phyloP scores from a whole-genome alignment of 2,329 filamentous ascomycete genomes.

The Scytalidium lignicola region DNA sequence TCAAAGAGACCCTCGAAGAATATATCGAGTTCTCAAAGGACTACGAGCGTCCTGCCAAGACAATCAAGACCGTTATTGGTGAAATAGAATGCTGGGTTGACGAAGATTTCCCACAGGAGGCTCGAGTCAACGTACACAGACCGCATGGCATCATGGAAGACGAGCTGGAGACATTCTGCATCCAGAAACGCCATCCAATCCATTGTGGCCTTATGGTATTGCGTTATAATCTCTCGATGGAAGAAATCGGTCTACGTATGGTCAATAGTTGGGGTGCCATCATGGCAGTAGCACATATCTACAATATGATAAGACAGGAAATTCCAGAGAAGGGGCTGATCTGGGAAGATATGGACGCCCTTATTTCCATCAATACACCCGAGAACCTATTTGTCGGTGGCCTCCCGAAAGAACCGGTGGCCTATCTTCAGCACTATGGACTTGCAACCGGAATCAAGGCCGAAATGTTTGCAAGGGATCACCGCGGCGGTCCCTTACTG shows the following conservation, averaged over 20 bases:
- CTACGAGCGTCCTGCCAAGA: background rate
- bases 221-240: slow-evolving; percentile 9
- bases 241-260: slow-evolving; percentile 6
- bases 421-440: slow-evolving; percentile 6
- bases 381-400: slow-evolving; percentile 5
- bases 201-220: slow-evolving; percentile 13
- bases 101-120: slow-evolving; percentile 6
- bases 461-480: slow-evolving; percentile 6
- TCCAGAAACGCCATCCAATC: slow-evolving; percentile 11
- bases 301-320: slow-evolving; percentile 11
- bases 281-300: slow-evolving; percentile 10
- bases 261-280: slow-evolving; percentile 7
- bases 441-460: slow-evolving; percentile 2
- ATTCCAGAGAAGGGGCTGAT: slow-evolving; percentile 1
- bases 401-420: slow-evolving; percentile 1
- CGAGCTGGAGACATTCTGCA: slow-evolving; percentile 3
- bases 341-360: slow-evolving; percentile 14
- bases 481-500: slow-evolving; percentile 2
- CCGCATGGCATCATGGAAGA: slow-evolving; percentile 1
- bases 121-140: background rate
- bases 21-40: slow-evolving; percentile 7
- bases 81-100: slow-evolving; percentile 13
- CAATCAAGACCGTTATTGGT: slow-evolving; percentile 2
- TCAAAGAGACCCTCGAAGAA: slow-evolving; percentile 1
- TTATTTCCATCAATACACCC: slow-evolving; percentile 11